These are phyloP conservation scores for Pochonia chlamydosporia DNA, from an alignment of 2,329 filamentous ascomycete species.

Conservation along the genomic window DNA sequence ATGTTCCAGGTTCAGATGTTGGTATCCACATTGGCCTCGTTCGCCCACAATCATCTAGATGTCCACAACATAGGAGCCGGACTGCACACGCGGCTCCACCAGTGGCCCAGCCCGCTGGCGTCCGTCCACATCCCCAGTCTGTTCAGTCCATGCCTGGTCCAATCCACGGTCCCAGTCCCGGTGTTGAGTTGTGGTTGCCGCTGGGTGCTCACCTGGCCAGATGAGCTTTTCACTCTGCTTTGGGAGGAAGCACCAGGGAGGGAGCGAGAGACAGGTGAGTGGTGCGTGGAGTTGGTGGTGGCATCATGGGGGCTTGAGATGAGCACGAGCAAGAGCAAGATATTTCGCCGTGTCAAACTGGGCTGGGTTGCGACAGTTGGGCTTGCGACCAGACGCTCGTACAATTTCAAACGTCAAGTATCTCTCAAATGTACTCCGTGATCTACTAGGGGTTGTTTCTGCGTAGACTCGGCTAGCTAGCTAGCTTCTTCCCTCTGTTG, in stretches of 20 bases:
- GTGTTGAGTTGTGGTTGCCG: background rate
- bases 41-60: background rate
- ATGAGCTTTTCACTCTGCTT: background rate
- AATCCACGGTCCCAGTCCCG: background rate
- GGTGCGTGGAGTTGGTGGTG: no score
- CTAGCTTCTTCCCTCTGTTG: no score
- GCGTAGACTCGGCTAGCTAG: no score
- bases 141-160: background rate
- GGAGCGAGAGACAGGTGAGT: background rate
- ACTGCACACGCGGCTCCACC: slow-evolving; percentile 1
- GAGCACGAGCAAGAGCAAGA: no score
- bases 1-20: background rate
- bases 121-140: background rate
- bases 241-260: background rate
- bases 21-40: background rate
- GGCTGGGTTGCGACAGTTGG: no score
- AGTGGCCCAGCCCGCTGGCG: slow-evolving; percentile 7
- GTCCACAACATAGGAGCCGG: no score
- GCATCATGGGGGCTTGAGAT: no score
- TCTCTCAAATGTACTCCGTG: no score
- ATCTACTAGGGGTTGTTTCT: no score
- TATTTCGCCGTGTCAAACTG: no score
- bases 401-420: no score
- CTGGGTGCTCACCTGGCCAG: background rate
- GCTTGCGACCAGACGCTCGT: no score